Percentiles rank a stretch among this genome's conserved stretches.
Conservation (phyloP, 306 rosid species). For the Leucaena leucocephala region DNA sequence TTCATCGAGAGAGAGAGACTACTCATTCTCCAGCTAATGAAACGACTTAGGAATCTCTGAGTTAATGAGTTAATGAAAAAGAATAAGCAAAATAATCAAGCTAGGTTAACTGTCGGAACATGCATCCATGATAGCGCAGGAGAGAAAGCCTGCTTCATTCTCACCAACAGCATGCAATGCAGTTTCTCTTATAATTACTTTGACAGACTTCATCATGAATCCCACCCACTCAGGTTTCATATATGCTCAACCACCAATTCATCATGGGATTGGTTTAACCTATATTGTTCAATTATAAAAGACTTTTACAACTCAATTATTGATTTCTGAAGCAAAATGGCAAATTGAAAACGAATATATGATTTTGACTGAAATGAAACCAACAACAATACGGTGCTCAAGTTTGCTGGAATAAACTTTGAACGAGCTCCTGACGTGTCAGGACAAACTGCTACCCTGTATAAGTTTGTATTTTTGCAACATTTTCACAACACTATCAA, state of each 20-base stretch:
- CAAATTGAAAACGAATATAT: background rate
- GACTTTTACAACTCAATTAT: slow-evolving; percentile 23
- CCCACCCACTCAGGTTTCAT: background rate
- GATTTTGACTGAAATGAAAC: slow-evolving; percentile 32
- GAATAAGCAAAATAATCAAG: background rate
- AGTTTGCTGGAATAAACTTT: slow-evolving; percentile 25
- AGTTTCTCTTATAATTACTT: background rate
- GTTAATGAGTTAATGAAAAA: background rate
- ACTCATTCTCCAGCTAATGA: background rate
- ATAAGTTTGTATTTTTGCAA: slow-evolving; percentile 53
- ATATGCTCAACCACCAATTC: background rate
- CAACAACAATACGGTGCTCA: slow-evolving; percentile 25
- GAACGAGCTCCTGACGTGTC: slow-evolving; percentile 34
- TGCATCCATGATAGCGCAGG: background rate
- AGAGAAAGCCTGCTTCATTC: slow-evolving; percentile 6
- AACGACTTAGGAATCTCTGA: background rate
- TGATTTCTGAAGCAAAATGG: slow-evolving; percentile 23
- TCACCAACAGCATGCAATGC: background rate
- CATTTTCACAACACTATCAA: slow-evolving; percentile 50
- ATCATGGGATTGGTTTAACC: background rate
- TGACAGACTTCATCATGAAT: background rate
- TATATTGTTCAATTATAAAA: background rate
- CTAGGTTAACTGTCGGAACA: background rate
- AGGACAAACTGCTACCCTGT: slow-evolving; percentile 71
- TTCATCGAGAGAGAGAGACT: background rate